Percentiles rank a stretch among this genome's conserved stretches.
Conservation (phyloP, 805 yeast species). For the Yamadazyma sp. region DNA sequence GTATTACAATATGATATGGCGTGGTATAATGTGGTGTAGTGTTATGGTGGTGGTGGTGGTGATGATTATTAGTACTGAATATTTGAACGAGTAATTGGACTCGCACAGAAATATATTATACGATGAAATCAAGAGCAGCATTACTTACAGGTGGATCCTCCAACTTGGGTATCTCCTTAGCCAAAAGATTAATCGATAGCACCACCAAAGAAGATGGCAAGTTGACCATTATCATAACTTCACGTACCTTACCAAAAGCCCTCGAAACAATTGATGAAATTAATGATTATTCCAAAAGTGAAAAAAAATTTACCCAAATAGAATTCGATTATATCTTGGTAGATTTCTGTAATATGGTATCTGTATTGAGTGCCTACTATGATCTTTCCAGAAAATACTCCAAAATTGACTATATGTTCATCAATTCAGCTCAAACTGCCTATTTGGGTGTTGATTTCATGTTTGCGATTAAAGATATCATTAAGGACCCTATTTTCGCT, state of each 20-base stretch:
- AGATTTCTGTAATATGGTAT: constrained; percentile 89
- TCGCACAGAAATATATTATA: no score
- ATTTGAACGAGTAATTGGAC: no score
- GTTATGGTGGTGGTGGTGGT: no score
- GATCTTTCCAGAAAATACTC: constrained; percentile 64
- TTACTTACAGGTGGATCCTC: constrained; percentile 44
- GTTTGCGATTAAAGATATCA: constrained; percentile 67
- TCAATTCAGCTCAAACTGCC: constrained; percentile 89
- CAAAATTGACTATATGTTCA: constrained; percentile 72
- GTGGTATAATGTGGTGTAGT: no score
- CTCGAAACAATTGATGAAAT: constrained; percentile 67
- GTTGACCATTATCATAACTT: constrained; percentile 81
- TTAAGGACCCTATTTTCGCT: constrained; percentile 66
- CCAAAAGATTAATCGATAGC: constrained; percentile 69
- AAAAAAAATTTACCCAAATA: constrained; percentile 51
- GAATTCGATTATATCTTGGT: constrained; percentile 86
- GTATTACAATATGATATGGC: no score
- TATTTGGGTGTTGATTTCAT: constrained; percentile 86
- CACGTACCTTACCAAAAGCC: constrained; percentile 83
- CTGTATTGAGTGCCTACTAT: constrained; percentile 69
- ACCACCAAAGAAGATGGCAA: constrained; percentile 46
- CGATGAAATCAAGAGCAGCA: constrained; percentile 22
- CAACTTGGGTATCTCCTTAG: constrained; percentile 83
- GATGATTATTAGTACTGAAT: no score
- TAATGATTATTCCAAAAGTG: constrained; percentile 34